Base-by-base conservation (phyloP, 1,284 basidiomycete species). In the Dichomitus squalens region DNA sequence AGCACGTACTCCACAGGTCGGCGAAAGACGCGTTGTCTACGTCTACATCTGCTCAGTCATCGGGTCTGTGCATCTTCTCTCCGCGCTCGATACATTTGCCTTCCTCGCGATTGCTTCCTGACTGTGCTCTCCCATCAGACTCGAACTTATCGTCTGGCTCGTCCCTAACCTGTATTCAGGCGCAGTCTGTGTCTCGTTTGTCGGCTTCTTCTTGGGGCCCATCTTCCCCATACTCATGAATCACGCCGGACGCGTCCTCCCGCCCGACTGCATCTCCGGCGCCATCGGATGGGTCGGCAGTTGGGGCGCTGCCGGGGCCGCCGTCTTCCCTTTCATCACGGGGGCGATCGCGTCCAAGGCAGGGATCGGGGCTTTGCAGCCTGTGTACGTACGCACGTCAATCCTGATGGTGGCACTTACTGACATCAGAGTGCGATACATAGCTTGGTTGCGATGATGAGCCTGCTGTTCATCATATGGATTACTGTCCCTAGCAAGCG, bases 61-160 rank as follows among this genome's bases (percentile, higher is more conserved):
- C 6, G 66, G 51, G 73, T 74, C 51, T 23, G 71, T 63, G 7
- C 36, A 0, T 48, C 33, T 7, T 18, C 25, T 16, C 16, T 21
- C 31, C 29, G 25, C 25, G 9, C 20, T 16, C 7, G 4, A 35
- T 12, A 21, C n/a, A 14, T 2, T n/a, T n/a, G n/a, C n/a, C n/a
- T n/a, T n/a, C n/a, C n/a, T n/a, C n/a, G n/a, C n/a, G n/a, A n/a
- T n/a, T 35, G 6, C 36, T 35, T 7, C 33, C 31, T 31, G 25
- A 25, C 35, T 25, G 8, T n/a, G 4, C 3, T 11, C 44, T 21
- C 1, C 44, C 31, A 47, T n/a, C 33, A 79, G 78, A 14, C 69
- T 85, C 27, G 81, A 87, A 59, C 63, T 87, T 35, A 69, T 82
- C 23, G 72, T 87, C 14, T 86, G 85, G 84, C 72, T 83, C 16